Evolutionary conservation across 2,329 filamentous ascomycete species (phyloP), one percentile per base, ranked within the genome.

Genomic region (Colletotrichum sp.): DNA sequence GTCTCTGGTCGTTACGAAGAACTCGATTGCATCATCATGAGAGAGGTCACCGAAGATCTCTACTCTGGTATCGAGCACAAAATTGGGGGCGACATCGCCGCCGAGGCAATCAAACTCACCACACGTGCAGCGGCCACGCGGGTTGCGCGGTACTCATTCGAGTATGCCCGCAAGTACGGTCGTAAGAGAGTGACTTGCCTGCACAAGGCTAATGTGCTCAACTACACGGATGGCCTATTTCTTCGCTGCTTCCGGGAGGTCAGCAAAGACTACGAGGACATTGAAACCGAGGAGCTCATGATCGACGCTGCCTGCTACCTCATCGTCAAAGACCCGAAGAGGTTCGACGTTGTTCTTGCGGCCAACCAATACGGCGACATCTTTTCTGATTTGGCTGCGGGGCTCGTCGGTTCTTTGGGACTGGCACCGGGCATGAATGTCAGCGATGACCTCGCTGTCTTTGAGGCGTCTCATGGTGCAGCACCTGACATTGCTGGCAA

Each of bases 261-360:
- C 75, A 86, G 86, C 66, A 62, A 62, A 34, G 6, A 62, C 13
- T 62, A n/a, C 10, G 28, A 34, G 10, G 59, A 62, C 2, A 88
- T 98, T 69, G 87, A 87, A 55, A 89, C 98, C 68, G 96, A 99
- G 86, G 97, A 99, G 90, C 97, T 99, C 88, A 99, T 99, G 80
- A 96, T 99, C 78, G 97, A 99, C 87, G 96, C 94, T 77, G 99
- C 99, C 96, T 96, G 99, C 75, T 99, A 99, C 92, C 98, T 99
- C 90, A 94, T 99, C 72, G 98, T 99, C 92, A 95, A 96, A 77
- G 95, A 98, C 87, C 97, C 97, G 55, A 91, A 94, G 82, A 94
- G 94, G 82, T 99, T 99, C 92, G 97, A 99, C 85, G 96, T 99
- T 79, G 98, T 99, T 80, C 97, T 99, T 63, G 96, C 96, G 9